Percentiles rank a stretch among this genome's conserved stretches.
These are phyloP conservation scores for Stagonosporopsis chrysanthemi DNA, from an alignment of 2,329 filamentous ascomycete species.

Conservation along the genomic window DNA sequence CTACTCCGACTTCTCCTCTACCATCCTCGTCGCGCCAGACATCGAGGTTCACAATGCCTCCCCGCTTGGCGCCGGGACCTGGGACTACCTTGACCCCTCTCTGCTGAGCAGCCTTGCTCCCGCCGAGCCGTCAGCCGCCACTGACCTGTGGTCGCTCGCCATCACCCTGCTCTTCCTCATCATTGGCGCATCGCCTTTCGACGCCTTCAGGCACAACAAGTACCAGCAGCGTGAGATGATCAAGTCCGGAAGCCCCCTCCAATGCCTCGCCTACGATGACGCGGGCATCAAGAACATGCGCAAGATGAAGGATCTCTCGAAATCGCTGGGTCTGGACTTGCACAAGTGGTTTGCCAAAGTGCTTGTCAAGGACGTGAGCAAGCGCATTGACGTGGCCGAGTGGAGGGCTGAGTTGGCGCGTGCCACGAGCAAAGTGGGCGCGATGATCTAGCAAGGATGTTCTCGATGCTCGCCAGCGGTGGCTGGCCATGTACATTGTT, in stretches of 20 bases:
- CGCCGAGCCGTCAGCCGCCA: constrained; percentile 42
- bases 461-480: neutral
- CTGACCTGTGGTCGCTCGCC: constrained; percentile 56
- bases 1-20: constrained; percentile 56
- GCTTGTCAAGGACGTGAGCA: constrained; percentile 39
- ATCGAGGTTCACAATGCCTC: constrained; percentile 24
- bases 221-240: constrained; percentile 55
- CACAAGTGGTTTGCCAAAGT: constrained; percentile 50
- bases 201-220: constrained; percentile 49
- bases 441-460: constrained; percentile 2
- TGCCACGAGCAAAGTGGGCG: constrained; percentile 1
- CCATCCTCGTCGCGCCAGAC: constrained; percentile 29
- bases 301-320: constrained; percentile 41
- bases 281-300: constrained; percentile 37
- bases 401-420: constrained; percentile 34
- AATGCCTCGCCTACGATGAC: constrained; percentile 49
- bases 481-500: neutral
- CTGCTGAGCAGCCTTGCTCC: constrained; percentile 31
- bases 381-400: constrained; percentile 41
- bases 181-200: constrained; percentile 53
- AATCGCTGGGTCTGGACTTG: constrained; percentile 34
- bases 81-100: constrained; percentile 55
- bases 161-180: constrained; percentile 55
- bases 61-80: constrained; percentile 54
- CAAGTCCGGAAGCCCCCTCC: constrained; percentile 52